Base-by-base conservation (phyloP, 2,329 filamentous ascomycete genomes). In the Colletotrichum simmondsii region DNA sequence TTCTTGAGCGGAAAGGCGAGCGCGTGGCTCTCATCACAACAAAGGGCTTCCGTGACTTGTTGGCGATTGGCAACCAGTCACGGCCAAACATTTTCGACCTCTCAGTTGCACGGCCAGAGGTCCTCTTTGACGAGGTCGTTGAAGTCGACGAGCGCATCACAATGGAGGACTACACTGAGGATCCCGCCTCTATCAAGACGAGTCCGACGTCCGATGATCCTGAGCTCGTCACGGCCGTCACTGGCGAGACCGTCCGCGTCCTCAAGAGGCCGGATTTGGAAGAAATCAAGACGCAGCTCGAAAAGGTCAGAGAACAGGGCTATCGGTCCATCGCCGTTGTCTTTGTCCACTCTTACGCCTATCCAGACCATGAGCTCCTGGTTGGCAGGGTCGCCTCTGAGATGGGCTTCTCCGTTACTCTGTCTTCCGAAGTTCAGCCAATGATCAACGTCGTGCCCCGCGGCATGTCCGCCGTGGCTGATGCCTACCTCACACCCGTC, bases 101-200 rank as follows among this genome's bases (percentile, higher is more conserved):
- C 8, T 91, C 91, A 3, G 93, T 94, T 56, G 83, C 87, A 65
- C 90, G 92, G 66, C 90, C 92, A 0, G 91, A 92, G 61, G 89
- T 93, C 11, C 85, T 95, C 3, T 94, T 94, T 78, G 89, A 92
- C 76, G 87, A 83, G 42, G 92, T 94, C 0, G 84, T 94, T 2
- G 93, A 95, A 80, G 87, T 95, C n/a, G 91, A 94, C 65, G 93
- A 95, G 83, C 85, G 93, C 42, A 91, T 95, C 5, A 94, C 92
- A 0, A 82, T 95, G 60, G 92, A 94, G 75, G 92, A 93, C 74
- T 94, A 93, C 75, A 90, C 92, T 0, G 92, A 94, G 78, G 91
- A 94, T 71, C 92, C 92, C 0, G 84, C 88, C 53, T 75, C 77
- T 0, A 90, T 89, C 0, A 81, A 88, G 2, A 86, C 86, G 2